Conservation (phyloP, 2,329 filamentous ascomycete species). For the Xylariaceae sp. region DNA sequence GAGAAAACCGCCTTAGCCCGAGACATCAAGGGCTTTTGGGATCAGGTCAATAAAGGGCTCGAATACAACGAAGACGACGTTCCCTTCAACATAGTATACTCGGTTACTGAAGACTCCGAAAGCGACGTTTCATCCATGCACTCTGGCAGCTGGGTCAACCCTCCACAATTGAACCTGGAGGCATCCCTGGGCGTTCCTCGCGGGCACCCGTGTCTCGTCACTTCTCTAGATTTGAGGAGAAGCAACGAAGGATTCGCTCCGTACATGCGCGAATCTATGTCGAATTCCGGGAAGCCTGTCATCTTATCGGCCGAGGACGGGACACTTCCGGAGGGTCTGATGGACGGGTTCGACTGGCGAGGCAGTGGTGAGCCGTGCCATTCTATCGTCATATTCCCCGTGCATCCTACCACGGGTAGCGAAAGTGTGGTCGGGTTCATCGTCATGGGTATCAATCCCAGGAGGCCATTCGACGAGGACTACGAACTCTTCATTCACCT, state of each 20-base stretch:
- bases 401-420: conserved; percentile 64
- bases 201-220: conserved; percentile 53
- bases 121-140: conserved; percentile 66
- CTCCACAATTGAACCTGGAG: conserved; percentile 62
- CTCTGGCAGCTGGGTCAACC: conserved; percentile 55
- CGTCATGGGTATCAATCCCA: conserved; percentile 70
- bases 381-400: conserved; percentile 68
- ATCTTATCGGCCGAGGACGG: conserved; percentile 60
- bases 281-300: conserved; percentile 55
- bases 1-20: conserved; percentile 67
- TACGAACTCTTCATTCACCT: conserved; percentile 72
- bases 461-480: conserved; percentile 71
- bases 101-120: conserved; percentile 61
- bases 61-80: conserved; percentile 69
- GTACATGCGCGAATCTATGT: conserved; percentile 68
- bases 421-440: conserved; percentile 71
- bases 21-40: conserved; percentile 68
- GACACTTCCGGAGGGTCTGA: conserved; percentile 55
- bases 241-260: conserved; percentile 68
- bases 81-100: conserved; percentile 72
- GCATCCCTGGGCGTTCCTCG: conserved; percentile 61
- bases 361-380: conserved; percentile 65
- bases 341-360: conserved; percentile 61
- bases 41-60: conserved; percentile 58
- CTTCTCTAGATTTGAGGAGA: conserved; percentile 59